Evolutionary conservation across 2,329 filamentous ascomycete genomes (phyloP).

Genomic region (Cladosporium colombiae): DNA sequence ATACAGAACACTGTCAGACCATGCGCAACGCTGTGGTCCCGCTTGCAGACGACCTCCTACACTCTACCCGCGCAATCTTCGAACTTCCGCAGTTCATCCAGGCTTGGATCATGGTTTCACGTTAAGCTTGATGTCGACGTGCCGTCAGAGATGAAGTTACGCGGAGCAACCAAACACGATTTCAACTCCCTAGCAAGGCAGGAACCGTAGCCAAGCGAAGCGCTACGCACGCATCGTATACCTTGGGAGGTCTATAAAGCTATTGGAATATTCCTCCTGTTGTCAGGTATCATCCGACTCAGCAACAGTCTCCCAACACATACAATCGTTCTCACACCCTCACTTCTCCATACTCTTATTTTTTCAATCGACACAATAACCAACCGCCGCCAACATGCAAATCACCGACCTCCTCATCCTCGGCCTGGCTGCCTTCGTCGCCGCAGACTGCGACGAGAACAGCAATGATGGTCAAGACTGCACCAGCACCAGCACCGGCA

Average conservation of each 20-base stretch:
- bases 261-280: background rate
- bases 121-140: background rate
- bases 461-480: constrained; percentile 20
- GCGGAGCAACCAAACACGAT: background rate
- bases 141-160: background rate
- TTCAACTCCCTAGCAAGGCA: background rate
- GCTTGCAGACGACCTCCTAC: background rate
- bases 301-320: background rate
- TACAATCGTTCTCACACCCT: background rate
- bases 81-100: background rate
- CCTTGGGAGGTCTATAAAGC: background rate
- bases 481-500: background rate
- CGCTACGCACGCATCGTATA: background rate
- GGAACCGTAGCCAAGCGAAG: background rate
- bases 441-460: constrained; percentile 23
- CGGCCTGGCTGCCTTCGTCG: constrained; percentile 17
- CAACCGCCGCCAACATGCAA: constrained; percentile 18
- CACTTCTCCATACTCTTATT: background rate
- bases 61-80: background rate
- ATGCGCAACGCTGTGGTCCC: background rate
- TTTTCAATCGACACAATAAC: background rate
- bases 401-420: constrained; percentile 21
- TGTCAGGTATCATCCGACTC: background rate
- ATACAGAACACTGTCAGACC: background rate
- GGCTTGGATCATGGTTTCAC: background rate